These are phyloP conservation scores for Rubroshorea leprosula DNA, from an alignment of 345 rosid species.

Conservation along the genomic window DNA sequence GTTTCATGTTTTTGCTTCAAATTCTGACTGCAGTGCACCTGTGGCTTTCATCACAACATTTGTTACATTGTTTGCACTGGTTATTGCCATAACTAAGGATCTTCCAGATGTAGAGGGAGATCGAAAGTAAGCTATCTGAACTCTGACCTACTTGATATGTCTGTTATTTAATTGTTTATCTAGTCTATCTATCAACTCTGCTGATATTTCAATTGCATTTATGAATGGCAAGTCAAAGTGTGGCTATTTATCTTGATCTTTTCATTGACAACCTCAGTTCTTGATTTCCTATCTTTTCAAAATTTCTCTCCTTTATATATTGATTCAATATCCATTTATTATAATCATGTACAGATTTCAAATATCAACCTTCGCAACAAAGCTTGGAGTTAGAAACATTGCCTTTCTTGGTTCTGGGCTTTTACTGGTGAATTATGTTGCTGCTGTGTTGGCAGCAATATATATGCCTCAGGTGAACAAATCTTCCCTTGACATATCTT, in stretches of 20 bases:
- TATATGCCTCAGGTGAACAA: constrained; percentile 83
- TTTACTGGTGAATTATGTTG: constrained; percentile 69
- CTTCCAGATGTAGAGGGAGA: constrained; percentile 97
- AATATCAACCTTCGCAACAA: constrained; percentile 88
- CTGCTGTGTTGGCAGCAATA: constrained; percentile 65
- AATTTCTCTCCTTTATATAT: constrained; percentile 1
- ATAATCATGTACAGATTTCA: constrained; percentile 52
- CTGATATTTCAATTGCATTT: not conserved
- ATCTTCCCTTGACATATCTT: constrained; percentile 16
- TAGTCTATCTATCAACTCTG: not conserved
- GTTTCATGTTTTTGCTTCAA: constrained; percentile 15
- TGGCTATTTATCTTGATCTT: constrained; percentile 12
- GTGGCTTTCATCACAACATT: constrained; percentile 95
- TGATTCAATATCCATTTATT: not conserved
- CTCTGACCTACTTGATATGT: not conserved
- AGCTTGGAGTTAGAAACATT: constrained; percentile 91
- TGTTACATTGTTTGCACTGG: constrained; percentile 83
- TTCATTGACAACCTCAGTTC: not conserved
- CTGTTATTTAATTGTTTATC: too few species aligned
- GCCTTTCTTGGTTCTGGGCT: constrained; percentile 87
- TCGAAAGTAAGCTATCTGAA: constrained; percentile 64
- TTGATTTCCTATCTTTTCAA: not conserved
- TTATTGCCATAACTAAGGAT: constrained; percentile 93
- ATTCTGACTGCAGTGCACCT: constrained; percentile 58
- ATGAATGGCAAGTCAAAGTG: not conserved